These are phyloP conservation scores for Moesziomyces sp. DNA, from an alignment of 1,284 basidiomycete genomes.

Conservation along the genomic window DNA sequence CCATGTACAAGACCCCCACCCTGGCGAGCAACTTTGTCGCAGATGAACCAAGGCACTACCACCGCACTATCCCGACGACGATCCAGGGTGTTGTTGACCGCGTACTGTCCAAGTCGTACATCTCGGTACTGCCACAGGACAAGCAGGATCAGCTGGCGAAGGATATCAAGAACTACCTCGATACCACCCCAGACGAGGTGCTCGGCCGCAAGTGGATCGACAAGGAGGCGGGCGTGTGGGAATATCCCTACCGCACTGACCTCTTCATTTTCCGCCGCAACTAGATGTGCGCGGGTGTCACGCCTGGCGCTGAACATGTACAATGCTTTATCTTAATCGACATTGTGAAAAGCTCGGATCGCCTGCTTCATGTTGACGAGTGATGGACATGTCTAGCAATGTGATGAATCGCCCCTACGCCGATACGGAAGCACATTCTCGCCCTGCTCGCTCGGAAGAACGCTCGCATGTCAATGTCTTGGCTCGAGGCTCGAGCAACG, in stretches of 20 bases:
- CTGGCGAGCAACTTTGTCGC: slow-evolving; percentile 31
- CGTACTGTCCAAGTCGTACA: slow-evolving; percentile 59
- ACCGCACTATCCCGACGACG: slow-evolving; percentile 54
- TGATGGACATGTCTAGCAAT: too few relatives aligned
- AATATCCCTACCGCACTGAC: slow-evolving; percentile 54
- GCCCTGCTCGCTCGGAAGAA: too few relatives aligned
- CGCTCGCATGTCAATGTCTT: too few relatives aligned
- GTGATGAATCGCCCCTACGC: too few relatives aligned
- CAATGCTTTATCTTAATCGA: too few relatives aligned
- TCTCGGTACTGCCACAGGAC: slow-evolving; percentile 49
- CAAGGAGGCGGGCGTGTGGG: slow-evolving; percentile 54
- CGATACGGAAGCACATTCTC: too few relatives aligned
- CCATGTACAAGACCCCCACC: slow-evolving; percentile 55
- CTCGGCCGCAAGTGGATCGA: slow-evolving; percentile 60
- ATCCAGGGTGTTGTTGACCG: slow-evolving; percentile 50
- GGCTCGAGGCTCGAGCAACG: too few relatives aligned
- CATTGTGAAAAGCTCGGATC: too few relatives aligned
- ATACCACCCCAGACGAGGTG: slow-evolving; percentile 30
- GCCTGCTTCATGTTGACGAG: too few relatives aligned
- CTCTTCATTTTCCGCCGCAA: slow-evolving; percentile 47
- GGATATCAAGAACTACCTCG: slow-evolving; percentile 32
- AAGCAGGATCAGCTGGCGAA: slow-evolving; percentile 35
- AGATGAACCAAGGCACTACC: slow-evolving; percentile 37
- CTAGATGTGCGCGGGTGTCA: too few relatives aligned
- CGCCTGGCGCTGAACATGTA: too few relatives aligned